Conservation (phyloP, 352 stramenopile species). For the Peronospora farinosa region DNA sequence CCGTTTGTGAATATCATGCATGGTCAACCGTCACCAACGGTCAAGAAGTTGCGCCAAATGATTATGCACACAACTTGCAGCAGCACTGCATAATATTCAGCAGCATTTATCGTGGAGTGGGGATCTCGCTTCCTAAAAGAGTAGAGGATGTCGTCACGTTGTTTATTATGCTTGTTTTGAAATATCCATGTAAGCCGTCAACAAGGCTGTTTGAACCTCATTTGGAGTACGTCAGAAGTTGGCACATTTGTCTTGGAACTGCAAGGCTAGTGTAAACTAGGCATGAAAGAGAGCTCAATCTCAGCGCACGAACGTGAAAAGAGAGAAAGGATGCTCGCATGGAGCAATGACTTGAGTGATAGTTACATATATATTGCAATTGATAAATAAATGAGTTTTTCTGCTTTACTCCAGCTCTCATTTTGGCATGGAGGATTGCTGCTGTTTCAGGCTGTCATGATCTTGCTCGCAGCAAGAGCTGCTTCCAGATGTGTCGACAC, state of each 20-base stretch:
- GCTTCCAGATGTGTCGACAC: slow-evolving; percentile 39
- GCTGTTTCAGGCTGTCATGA: slow-evolving; percentile 7
- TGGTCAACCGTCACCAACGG: slow-evolving; percentile 47
- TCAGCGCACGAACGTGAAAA: slow-evolving; percentile 11
- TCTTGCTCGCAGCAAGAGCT: slow-evolving; percentile 17
- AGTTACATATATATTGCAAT: slow-evolving; percentile 21
- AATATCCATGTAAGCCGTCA: slow-evolving; percentile 16
- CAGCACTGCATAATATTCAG: slow-evolving; percentile 24
- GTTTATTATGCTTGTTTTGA: slow-evolving; percentile 33
- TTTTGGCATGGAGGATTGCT: background rate
- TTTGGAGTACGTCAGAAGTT: slow-evolving; percentile 16
- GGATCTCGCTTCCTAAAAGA: slow-evolving; percentile 1
- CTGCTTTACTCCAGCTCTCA: background rate
- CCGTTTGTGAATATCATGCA: slow-evolving; percentile 56
- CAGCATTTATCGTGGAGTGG: slow-evolving; percentile 11
- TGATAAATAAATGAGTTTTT: slow-evolving; percentile 18
- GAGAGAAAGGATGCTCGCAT: slow-evolving; percentile 35
- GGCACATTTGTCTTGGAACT: background rate
- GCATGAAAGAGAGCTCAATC: background rate
- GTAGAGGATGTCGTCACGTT: slow-evolving; percentile 12
- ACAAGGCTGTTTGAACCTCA: slow-evolving; percentile 7
- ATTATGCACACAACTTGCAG: slow-evolving; percentile 43
- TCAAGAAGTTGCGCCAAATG: slow-evolving; percentile 65
- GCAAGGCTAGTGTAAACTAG: too few species aligned
- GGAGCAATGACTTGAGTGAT: slow-evolving; percentile 5